These are phyloP conservation scores for Suillus weaverae DNA, from an alignment of 768 basidiomycete genomes.

Conservation along the genomic window DNA sequence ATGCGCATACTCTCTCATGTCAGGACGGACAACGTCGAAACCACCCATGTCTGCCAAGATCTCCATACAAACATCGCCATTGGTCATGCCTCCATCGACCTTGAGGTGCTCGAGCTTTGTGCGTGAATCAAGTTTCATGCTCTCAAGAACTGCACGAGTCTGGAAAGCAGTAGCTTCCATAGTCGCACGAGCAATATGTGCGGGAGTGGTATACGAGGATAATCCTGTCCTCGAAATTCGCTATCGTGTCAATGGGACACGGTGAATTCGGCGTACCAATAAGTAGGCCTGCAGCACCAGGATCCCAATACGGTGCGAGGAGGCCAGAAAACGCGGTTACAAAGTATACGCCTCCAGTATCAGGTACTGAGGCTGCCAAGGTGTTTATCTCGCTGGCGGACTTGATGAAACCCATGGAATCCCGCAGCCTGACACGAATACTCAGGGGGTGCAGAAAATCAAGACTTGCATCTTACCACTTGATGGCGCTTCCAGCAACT, in stretches of 20 bases:
- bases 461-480: constrained; percentile 54
- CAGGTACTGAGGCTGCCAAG: constrained; percentile 72
- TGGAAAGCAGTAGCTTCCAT: constrained; percentile 97
- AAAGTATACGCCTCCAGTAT: constrained; percentile 91
- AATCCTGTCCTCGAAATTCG: constrained; percentile 46
- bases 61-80: constrained; percentile 86
- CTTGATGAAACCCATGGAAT: constrained; percentile 82
- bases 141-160: constrained; percentile 91
- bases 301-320: constrained; percentile 97
- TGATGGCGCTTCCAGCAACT: constrained; percentile 93
- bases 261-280: constrained; percentile 52
- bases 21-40: constrained; percentile 87
- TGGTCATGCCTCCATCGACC: constrained; percentile 99
- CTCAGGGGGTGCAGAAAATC: background rate
- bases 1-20: constrained; percentile 88
- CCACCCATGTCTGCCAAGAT: constrained; percentile 89
- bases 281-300: constrained; percentile 81
- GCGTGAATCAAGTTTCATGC: constrained; percentile 90
- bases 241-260: background rate
- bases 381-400: constrained; percentile 82
- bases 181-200: constrained; percentile 92
- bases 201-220: constrained; percentile 85
- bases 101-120: constrained; percentile 80
- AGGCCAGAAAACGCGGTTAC: constrained; percentile 96
- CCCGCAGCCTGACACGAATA: constrained; percentile 64